Conservation (phyloP, 2,329 filamentous ascomycete species). For the Clarireedia monteithiana region DNA sequence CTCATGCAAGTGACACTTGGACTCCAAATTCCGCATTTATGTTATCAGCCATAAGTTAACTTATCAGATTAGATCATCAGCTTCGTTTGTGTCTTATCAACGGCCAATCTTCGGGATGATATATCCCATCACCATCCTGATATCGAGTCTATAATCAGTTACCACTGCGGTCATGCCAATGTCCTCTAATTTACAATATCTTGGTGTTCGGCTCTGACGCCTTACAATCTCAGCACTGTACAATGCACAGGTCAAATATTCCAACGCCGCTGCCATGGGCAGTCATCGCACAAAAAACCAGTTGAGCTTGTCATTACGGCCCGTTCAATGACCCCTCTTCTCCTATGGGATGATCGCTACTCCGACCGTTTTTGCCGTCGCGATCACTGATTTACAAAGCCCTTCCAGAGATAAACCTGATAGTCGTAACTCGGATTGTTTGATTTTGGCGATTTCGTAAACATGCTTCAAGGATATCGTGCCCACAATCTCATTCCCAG, state of each 20-base stretch:
- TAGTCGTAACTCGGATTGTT: slow-evolving; percentile 68
- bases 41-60: too few relatives aligned
- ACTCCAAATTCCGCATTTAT: too few relatives aligned
- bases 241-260: background rate
- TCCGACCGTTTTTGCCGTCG: slow-evolving; percentile 67
- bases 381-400: slow-evolving; percentile 66
- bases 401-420: slow-evolving; percentile 65
- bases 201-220: background rate
- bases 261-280: slow-evolving; percentile 26
- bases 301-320: background rate
- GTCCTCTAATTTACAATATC: background rate
- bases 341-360: slow-evolving; percentile 58
- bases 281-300: background rate
- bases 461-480: slow-evolving; percentile 88
- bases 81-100: too few relatives aligned
- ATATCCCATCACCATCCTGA: background rate
- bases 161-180: background rate
- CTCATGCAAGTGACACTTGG: too few relatives aligned
- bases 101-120: too few relatives aligned
- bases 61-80: too few relatives aligned
- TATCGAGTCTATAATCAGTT: background rate
- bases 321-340: background rate
- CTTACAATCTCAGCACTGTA: background rate
- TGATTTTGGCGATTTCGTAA: slow-evolving; percentile 96
- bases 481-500: slow-evolving; percentile 71